These are phyloP conservation scores for Gossypium lobatum DNA, from an alignment of 441 rosid species.

Conservation along the genomic window DNA sequence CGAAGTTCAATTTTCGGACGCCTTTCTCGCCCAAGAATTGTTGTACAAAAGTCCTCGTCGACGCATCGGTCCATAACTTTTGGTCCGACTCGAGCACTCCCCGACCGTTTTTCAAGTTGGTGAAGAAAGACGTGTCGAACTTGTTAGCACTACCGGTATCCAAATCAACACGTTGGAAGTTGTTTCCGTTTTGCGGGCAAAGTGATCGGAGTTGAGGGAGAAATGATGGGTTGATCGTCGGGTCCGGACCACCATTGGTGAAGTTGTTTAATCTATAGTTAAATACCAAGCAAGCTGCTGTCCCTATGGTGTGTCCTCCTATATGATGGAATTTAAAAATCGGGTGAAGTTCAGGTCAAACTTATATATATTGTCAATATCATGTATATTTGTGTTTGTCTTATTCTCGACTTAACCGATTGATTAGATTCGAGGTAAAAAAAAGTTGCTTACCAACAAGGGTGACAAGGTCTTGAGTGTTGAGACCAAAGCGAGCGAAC, in stretches of 20 bases:
- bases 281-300: not conserved
- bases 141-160: not conserved
- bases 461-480: constrained; percentile 36
- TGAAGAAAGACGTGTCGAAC: not conserved
- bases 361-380: no score
- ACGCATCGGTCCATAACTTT: constrained; percentile 26
- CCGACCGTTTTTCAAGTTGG: not conserved
- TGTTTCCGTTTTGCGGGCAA: constrained; percentile 1
- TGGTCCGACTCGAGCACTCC: constrained; percentile 2
- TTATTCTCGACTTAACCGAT: no score
- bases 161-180: not conserved
- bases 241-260: not conserved
- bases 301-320: constrained; percentile 9
- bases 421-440: not conserved
- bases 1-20: constrained; percentile 11
- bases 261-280: constrained; percentile 3
- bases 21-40: constrained; percentile 30
- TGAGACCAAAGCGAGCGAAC: constrained; percentile 39
- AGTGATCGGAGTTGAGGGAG: not conserved
- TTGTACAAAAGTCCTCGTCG: constrained; percentile 37
- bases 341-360: no score
- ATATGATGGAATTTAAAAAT: not conserved
- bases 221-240: constrained; percentile 29
- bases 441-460: constrained; percentile 31
- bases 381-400: no score